phyloP scores from a whole-genome alignment of 2,329 filamentous ascomycete genomes.

The Calonectria multiphialidica region DNA sequence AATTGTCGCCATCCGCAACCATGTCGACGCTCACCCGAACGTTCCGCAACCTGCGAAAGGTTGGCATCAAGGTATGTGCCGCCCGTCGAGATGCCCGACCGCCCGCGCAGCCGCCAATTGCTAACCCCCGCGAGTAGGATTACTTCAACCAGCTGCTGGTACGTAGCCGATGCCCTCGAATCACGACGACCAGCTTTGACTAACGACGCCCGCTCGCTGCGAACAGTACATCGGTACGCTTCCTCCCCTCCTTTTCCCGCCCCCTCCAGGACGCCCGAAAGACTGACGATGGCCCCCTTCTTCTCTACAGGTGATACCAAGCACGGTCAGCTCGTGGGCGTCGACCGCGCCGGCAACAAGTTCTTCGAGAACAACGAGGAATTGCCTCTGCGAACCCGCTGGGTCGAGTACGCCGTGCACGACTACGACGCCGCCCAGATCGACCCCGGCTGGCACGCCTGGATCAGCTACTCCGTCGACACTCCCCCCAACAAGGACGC shows the following conservation, averaged over 20 bases:
- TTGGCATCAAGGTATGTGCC: slow-evolving; percentile 83
- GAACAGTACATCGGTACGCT: slow-evolving; percentile 68
- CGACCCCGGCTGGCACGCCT: slow-evolving; percentile 97
- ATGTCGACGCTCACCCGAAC: slow-evolving; percentile 96
- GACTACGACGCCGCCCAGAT: slow-evolving; percentile 88
- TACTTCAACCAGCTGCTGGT: slow-evolving; percentile 94
- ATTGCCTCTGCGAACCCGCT: slow-evolving; percentile 93
- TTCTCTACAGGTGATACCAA: slow-evolving; percentile 89
- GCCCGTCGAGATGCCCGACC: not conserved
- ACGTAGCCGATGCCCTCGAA: slow-evolving; percentile 59
- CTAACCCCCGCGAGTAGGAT: slow-evolving; percentile 68
- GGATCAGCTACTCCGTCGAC: slow-evolving; percentile 95
- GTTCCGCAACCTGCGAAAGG: slow-evolving; percentile 85
- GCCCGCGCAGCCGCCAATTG: slow-evolving; percentile 4
- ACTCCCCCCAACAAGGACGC: slow-evolving; percentile 84
- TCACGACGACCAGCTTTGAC: slow-evolving; percentile 38
- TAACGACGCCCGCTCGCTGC: slow-evolving; percentile 34
- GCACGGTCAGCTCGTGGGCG: slow-evolving; percentile 85
- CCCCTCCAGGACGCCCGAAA: not conserved
- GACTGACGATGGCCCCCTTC: not conserved
- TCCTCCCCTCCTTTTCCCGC: not conserved
- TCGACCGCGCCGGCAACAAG: slow-evolving; percentile 95
- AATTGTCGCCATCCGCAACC: slow-evolving; percentile 53
- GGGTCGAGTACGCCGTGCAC: slow-evolving; percentile 95
- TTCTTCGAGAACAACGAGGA: slow-evolving; percentile 97